These are phyloP conservation scores for Hemisphaericaspora nanyangensis DNA, from an alignment of 805 yeast species.

Conservation along the genomic window DNA sequence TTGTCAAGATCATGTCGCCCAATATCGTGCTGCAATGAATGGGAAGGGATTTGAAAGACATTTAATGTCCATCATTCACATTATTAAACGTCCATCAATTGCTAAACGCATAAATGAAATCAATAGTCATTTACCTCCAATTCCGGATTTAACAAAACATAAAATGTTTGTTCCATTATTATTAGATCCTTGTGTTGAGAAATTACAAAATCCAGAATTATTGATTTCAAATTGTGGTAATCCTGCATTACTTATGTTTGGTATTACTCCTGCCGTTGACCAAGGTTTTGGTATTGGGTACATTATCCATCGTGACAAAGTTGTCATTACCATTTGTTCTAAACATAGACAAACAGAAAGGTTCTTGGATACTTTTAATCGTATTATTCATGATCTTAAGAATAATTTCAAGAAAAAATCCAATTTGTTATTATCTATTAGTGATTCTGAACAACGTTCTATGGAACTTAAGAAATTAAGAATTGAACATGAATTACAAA, in stretches of 20 bases:
- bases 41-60: slow-evolving; percentile 76
- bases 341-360: slow-evolving; percentile 85
- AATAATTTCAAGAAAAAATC: slow-evolving; percentile 41
- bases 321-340: slow-evolving; percentile 78
- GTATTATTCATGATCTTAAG: slow-evolving; percentile 58
- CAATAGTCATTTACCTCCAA: slow-evolving; percentile 33
- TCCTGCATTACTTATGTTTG: slow-evolving; percentile 81
- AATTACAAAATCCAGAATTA: slow-evolving; percentile 33
- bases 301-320: slow-evolving; percentile 74
- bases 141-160: slow-evolving; percentile 16
- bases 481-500: slow-evolving; percentile 32
- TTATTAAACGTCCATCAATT: slow-evolving; percentile 42
- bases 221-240: slow-evolving; percentile 86
- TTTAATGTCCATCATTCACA: slow-evolving; percentile 58
- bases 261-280: slow-evolving; percentile 86
- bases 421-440: slow-evolving; percentile 24
- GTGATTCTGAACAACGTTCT: slow-evolving; percentile 30
- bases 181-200: slow-evolving; percentile 30
- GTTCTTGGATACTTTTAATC: slow-evolving; percentile 63
- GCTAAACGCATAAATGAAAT: slow-evolving; percentile 28
- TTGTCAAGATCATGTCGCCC: slow-evolving; percentile 48
- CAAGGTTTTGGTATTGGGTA: slow-evolving; percentile 95
- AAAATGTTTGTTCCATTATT: slow-evolving; percentile 25
- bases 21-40: slow-evolving; percentile 48
- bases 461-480: slow-evolving; percentile 31